Evolutionary conservation across 495 filamentous ascomycete genomes (phyloP).

Genomic region (Trichoderma virens): DNA sequence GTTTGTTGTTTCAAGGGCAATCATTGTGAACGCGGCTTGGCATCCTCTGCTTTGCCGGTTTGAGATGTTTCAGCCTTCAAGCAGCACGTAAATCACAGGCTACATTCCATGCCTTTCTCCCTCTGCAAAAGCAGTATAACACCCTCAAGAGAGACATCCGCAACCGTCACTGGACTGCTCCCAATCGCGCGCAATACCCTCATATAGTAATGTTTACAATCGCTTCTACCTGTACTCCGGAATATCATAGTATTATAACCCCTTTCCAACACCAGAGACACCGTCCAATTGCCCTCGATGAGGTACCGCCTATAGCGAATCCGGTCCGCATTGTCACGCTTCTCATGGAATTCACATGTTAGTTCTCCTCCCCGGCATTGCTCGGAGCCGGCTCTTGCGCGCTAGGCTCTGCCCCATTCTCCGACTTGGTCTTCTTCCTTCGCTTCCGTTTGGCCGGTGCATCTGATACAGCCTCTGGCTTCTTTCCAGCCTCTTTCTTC

Average conservation of each 20-base stretch:
- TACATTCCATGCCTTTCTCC: no score
- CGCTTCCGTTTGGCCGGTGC: conserved; percentile 12
- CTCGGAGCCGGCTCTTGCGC: neutral
- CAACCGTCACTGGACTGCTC: neutral
- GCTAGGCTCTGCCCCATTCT: neutral
- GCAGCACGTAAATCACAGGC: no score
- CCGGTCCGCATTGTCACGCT: neutral
- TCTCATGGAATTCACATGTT: neutral
- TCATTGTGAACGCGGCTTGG: no score
- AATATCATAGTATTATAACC: neutral
- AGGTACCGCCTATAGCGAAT: neutral
- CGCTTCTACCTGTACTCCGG: neutral
- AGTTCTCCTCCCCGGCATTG: neutral
- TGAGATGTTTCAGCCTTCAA: no score
- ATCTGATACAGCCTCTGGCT: conserved; percentile 9
- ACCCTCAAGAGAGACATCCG: neutral
- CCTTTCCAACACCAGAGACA: neutral
- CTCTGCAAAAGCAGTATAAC: no score
- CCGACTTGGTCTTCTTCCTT: conserved; percentile 13
- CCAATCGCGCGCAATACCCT: neutral
- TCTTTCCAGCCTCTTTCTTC: conserved; percentile 15
- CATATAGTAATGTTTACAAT: neutral
- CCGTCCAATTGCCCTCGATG: neutral
- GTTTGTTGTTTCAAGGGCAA: no score
- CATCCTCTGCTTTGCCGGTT: no score